A percentile compares a stretch with the other conserved stretches of the same genome.
These are phyloP conservation scores for Rachicladosporium sp. DNA, from an alignment of 2,329 filamentous ascomycete species.

Conservation along the genomic window DNA sequence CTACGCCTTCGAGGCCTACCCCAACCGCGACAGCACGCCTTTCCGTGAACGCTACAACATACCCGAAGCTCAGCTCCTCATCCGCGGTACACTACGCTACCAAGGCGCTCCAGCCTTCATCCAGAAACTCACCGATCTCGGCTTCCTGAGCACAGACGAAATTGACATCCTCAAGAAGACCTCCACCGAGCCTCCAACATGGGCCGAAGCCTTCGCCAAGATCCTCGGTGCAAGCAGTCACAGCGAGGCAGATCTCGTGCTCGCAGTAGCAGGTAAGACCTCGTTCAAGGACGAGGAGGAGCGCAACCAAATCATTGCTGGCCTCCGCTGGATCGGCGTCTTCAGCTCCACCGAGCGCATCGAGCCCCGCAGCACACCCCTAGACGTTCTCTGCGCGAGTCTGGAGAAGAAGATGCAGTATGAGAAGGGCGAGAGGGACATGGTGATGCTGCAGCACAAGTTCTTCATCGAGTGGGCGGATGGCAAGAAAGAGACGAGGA, in stretches of 20 bases:
- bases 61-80: constrained; percentile 77
- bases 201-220: constrained; percentile 75
- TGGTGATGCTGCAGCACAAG: constrained; percentile 68
- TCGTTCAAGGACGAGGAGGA: constrained; percentile 57
- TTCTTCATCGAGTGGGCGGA: constrained; percentile 77
- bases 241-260: constrained; percentile 50
- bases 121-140: constrained; percentile 74
- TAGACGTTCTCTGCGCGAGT: constrained; percentile 82
- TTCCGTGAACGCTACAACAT: constrained; percentile 87
- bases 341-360: constrained; percentile 59
- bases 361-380: constrained; percentile 61
- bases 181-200: constrained; percentile 41
- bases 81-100: constrained; percentile 77
- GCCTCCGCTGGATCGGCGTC: constrained; percentile 59
- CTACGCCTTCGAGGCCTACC: constrained; percentile 82
- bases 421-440: constrained; percentile 67
- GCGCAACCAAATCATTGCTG: constrained; percentile 55
- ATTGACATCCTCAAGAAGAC: constrained; percentile 48
- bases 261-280: constrained; percentile 63
- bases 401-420: constrained; percentile 89
- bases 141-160: constrained; percentile 67
- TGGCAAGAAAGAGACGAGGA: constrained; percentile 62
- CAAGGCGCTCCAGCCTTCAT: constrained; percentile 85
- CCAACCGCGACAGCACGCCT: constrained; percentile 77
- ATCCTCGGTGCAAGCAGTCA: constrained; percentile 58